Percentiles rank a stretch among this genome's conserved stretches.
Evolutionary conservation across 495 filamentous ascomycete species (phyloP).

Genomic region (Aspergillus biplanus): DNA sequence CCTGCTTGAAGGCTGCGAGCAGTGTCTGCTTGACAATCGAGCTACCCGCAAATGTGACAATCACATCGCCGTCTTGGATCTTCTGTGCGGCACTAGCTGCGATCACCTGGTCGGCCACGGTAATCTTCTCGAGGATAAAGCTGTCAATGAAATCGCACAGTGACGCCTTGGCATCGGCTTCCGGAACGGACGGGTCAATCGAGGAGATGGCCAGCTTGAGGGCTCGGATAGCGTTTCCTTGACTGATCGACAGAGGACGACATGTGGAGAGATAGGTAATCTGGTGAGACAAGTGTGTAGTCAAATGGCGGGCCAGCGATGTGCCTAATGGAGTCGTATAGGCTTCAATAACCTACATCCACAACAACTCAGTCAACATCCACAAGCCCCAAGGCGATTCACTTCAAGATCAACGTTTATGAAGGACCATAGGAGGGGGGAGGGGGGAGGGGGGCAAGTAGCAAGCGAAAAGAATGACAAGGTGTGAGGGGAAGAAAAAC

Average conservation of each 20-base stretch:
- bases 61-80: slow-evolving; percentile 77
- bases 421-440: background rate
- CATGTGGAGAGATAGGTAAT: slow-evolving; percentile 93
- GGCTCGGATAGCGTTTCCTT: slow-evolving; percentile 95
- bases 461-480: slow-evolving; percentile 5
- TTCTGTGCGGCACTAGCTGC: slow-evolving; percentile 70
- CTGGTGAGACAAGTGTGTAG: slow-evolving; percentile 90
- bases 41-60: slow-evolving; percentile 89
- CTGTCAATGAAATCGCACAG: slow-evolving; percentile 81
- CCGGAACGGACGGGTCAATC: slow-evolving; percentile 79
- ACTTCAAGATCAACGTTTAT: background rate
- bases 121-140: slow-evolving; percentile 90
- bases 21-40: slow-evolving; percentile 82
- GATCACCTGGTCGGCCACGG: slow-evolving; percentile 82
- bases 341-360: slow-evolving; percentile 76
- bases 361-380: slow-evolving; percentile 18
- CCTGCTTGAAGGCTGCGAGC: slow-evolving; percentile 66
- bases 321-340: slow-evolving; percentile 85
- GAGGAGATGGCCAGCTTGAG: slow-evolving; percentile 86
- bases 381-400: background rate
- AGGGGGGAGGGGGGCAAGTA: background rate
- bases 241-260: slow-evolving; percentile 87
- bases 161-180: slow-evolving; percentile 73
- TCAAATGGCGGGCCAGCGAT: slow-evolving; percentile 86
- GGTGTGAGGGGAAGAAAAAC: slow-evolving; percentile 25